Conservation (phyloP, 768 basidiomycete species). For the Mycena alexandri region DNA sequence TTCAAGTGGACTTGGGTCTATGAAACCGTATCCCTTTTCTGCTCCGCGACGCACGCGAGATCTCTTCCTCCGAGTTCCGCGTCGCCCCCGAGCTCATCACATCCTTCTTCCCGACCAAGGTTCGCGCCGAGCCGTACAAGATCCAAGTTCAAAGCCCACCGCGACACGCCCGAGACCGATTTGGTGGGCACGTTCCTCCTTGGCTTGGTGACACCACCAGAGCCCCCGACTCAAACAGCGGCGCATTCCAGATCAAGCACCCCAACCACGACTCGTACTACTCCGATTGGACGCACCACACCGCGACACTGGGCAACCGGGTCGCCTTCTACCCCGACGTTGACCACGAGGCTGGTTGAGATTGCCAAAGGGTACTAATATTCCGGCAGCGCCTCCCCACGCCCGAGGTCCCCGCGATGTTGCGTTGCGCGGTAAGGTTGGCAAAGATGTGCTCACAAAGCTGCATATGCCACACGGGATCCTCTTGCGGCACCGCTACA, state of each 20-base stretch:
- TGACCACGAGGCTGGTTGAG: constrained; percentile 38
- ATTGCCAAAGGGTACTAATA: constrained; percentile 39
- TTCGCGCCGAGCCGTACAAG: constrained; percentile 48
- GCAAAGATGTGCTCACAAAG: constrained; percentile 22
- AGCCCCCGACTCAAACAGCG: constrained; percentile 9
- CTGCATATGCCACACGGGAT: constrained; percentile 42
- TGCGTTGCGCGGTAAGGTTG: constrained; percentile 9
- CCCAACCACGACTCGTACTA: too few relatives aligned
- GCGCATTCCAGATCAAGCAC: constrained; percentile 16
- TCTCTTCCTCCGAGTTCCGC: constrained; percentile 38
- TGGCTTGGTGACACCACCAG: constrained; percentile 42
- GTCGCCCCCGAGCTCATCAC: constrained; percentile 36
- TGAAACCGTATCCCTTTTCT: background rate
- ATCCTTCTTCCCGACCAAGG: constrained; percentile 40
- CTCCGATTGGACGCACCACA: background rate
- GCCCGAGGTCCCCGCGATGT: constrained; percentile 14
- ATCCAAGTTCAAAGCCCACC: constrained; percentile 47
- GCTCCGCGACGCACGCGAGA: constrained; percentile 43
- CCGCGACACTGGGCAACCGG: constrained; percentile 34
- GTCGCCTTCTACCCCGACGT: constrained; percentile 50
- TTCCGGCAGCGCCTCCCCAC: constrained; percentile 35
- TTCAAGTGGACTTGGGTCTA: too few relatives aligned
- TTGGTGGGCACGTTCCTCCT: constrained; percentile 50
- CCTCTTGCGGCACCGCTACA: constrained; percentile 45
- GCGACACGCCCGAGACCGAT: constrained; percentile 45